Base-by-base conservation (phyloP, 345 rosid genomes). In the Populus alba region DNA sequence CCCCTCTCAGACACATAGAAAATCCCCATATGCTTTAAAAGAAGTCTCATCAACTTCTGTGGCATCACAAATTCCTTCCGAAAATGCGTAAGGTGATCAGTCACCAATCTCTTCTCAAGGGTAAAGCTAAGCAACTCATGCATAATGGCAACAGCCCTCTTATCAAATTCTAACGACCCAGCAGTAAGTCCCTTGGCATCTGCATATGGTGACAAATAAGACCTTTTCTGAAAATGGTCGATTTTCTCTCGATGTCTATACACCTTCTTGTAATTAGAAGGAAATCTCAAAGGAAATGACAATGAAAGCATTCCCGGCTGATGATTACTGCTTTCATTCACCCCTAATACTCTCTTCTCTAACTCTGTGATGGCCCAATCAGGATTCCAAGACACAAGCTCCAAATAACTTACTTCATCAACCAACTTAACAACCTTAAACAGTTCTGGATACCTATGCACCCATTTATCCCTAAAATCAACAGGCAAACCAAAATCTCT, bases 1-100 rank as follows among this genome's bases (percentile, higher is more conserved):
- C 98, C 98, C 78, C 97, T 90, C 83, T 93, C 97, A 0, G 95
- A 93, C 70, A 95, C 98, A 69, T 95, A 92, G 83, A 95, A 93
- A 73, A 93, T 89, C 76, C 97, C 95, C 57, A 91, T 75, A 86
- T 95, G 98, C 86, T 95, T 95, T 78, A 95, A 75, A 51, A 95
- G 88, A 69, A 95, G 88, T 86, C 98, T 91, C 95, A 95, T 95
- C 83, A 95, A 86, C 85, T 93, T 95, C 78, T 95, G 97, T 4
- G 98, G 97, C 95, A 93, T 95, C 83, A 88, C 87, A 73, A 93
- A 81, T 83, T 93, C 95, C 33, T 83, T 79, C 67, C 97, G 87
- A 72, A 90, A 94, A 82, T 95, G 97, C 15, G 95, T 95, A 57
- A 93, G 92, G 70, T 93, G 94, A 89, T 95, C 95, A 1, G 97